phyloP scores from a whole-genome alignment of 306 rosid genomes.

The Prunus campanulata region DNA sequence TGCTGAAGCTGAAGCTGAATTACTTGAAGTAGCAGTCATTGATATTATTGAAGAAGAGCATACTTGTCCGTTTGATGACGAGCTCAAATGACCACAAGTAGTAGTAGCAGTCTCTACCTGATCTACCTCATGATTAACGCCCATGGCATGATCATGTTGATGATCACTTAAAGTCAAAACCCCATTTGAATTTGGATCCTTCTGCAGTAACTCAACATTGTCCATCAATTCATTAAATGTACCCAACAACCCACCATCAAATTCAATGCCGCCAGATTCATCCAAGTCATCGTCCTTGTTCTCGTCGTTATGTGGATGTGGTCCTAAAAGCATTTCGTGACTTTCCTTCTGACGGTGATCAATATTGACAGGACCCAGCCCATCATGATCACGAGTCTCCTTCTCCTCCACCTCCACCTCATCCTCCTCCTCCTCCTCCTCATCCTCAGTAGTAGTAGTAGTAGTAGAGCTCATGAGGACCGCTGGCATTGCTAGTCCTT shows the following conservation, averaged over 20 bases:
- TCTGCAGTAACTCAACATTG: conserved; percentile 9
- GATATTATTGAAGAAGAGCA: not conserved
- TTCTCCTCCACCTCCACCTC: not conserved
- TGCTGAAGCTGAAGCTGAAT: not conserved
- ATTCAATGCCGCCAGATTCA: not conserved
- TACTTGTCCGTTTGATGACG: too few relatives aligned
- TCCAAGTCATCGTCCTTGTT: not conserved
- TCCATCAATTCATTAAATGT: conserved; percentile 30
- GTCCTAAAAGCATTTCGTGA: not conserved
- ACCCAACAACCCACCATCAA: conserved; percentile 25
- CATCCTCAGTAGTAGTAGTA: not conserved
- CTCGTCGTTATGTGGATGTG: not conserved
- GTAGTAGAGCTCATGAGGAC: not conserved
- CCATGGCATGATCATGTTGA: not conserved
- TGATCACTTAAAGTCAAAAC: conserved; percentile 24
- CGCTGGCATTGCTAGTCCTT: not conserved
- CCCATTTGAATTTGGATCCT: conserved; percentile 25
- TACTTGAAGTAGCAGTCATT: not conserved
- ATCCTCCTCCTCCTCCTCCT: not conserved
- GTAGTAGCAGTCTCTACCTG: too few relatives aligned
- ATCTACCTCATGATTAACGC: too few relatives aligned
- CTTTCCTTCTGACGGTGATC: not conserved
- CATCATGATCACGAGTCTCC: too few relatives aligned
- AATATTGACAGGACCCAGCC: not conserved
- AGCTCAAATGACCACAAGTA: too few relatives aligned